These are phyloP conservation scores for Cystofilobasidium ferigula DNA, from an alignment of 768 basidiomycete species.

Conservation along the genomic window DNA sequence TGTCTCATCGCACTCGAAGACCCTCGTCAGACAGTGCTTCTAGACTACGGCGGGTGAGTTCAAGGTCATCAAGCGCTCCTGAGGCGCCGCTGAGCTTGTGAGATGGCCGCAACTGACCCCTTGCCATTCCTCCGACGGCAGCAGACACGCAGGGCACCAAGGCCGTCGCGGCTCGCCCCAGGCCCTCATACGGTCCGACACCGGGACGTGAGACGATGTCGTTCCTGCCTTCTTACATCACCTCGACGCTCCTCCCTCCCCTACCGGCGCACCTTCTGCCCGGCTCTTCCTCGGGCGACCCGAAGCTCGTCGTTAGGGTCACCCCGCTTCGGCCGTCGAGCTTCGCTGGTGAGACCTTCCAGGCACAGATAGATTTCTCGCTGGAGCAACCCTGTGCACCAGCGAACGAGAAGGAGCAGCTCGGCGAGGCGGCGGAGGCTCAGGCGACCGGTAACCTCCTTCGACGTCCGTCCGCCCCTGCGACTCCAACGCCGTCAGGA, in stretches of 20 bases:
- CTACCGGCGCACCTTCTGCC: neutral
- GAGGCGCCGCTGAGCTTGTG: no score
- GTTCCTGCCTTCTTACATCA: neutral
- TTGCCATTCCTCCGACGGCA: no score
- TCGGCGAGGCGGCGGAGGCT: neutral
- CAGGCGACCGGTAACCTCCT: constrained; percentile 1
- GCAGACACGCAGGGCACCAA: no score
- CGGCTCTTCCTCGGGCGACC: neutral
- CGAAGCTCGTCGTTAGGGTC: constrained; percentile 18
- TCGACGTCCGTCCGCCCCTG: constrained; percentile 3
- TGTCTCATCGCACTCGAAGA: no score
- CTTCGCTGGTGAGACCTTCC: constrained; percentile 22
- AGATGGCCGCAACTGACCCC: no score
- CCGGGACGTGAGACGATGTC: neutral
- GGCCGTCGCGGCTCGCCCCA: no score
- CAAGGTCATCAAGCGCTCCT: no score
- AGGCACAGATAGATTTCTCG: constrained; percentile 18
- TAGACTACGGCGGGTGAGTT: no score
- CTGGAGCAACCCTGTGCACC: neutral
- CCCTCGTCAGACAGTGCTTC: no score
- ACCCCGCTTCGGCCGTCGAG: constrained; percentile 15
- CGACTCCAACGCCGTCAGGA: neutral
- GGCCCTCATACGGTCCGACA: no score
- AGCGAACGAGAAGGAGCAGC: neutral
- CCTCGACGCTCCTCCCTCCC: neutral